Evolutionary conservation across 768 basidiomycete genomes (phyloP).

Genomic region (Rickenella mellea): DNA sequence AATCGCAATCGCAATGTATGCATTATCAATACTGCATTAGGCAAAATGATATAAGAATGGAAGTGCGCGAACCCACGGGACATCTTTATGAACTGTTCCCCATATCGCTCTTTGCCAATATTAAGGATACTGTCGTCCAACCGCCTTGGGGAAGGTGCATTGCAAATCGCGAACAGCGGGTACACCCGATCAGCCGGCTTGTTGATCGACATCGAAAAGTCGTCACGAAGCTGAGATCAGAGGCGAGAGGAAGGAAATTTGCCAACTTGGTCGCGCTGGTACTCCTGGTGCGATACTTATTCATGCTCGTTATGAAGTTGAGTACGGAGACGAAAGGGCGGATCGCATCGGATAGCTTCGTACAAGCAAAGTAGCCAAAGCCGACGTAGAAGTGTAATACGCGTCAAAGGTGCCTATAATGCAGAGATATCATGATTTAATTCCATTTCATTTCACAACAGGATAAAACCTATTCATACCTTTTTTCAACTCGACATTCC

Average conservation of each 20-base stretch:
- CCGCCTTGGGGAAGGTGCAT: conserved; percentile 84
- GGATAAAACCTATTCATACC: too few relatives aligned
- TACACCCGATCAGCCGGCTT: conserved; percentile 99
- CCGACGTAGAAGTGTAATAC: conserved; percentile 97
- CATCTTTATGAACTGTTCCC: conserved; percentile 87
- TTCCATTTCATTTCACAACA: too few relatives aligned
- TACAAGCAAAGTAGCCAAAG: conserved; percentile 92
- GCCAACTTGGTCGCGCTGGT: conserved; percentile 81
- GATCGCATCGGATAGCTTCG: conserved; percentile 91
- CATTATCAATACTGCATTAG: too few relatives aligned
- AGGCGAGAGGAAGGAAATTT: neutral
- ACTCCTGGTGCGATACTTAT: conserved; percentile 92
- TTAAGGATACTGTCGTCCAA: conserved; percentile 93
- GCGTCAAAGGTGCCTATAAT: conserved; percentile 83
- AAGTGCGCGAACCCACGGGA: conserved; percentile 44
- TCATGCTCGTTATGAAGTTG: conserved; percentile 93
- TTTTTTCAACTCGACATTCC: conserved; percentile 87
- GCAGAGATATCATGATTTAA: too few relatives aligned
- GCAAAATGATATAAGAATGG: neutral
- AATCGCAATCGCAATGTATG: too few relatives aligned
- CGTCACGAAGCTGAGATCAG: neutral
- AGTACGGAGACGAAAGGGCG: conserved; percentile 87
- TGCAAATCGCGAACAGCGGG: conserved; percentile 88
- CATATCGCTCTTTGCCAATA: conserved; percentile 85
- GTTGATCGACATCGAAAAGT: conserved; percentile 47